A percentile compares a stretch with the other conserved stretches of the same genome.
Evolutionary conservation across 2,329 filamentous ascomycete species (phyloP).

Genomic region (Dactylellina leptospora): DNA sequence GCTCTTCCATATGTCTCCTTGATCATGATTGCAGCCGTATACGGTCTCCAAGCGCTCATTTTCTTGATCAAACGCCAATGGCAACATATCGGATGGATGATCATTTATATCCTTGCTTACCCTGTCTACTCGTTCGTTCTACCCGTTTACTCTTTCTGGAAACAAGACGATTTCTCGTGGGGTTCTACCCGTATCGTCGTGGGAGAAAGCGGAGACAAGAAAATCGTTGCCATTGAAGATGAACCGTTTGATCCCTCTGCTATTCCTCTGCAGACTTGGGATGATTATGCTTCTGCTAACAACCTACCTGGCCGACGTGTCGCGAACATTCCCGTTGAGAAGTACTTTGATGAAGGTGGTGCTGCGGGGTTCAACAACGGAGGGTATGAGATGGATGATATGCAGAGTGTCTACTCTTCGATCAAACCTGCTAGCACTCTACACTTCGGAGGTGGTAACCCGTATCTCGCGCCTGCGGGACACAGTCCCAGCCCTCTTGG

Average conservation of each 20-base stretch:
- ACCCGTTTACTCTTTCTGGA: conserved; percentile 98
- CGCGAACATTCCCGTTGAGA: conserved; percentile 68
- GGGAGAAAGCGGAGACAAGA: conserved; percentile 88
- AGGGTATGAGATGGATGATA: conserved; percentile 94
- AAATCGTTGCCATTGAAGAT: conserved; percentile 83
- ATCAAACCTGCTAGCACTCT: conserved; percentile 86
- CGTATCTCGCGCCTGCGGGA: conserved; percentile 79
- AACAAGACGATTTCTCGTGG: conserved; percentile 98
- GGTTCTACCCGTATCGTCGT: conserved; percentile 98
- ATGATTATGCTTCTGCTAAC: conserved; percentile 89
- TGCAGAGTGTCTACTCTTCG: conserved; percentile 94
- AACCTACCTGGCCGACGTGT: conserved; percentile 91
- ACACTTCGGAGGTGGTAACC: conserved; percentile 66
- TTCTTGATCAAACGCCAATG: conserved; percentile 97
- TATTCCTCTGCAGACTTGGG: conserved; percentile 95
- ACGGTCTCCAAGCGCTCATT: conserved; percentile 93
- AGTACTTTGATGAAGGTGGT: conserved; percentile 75
- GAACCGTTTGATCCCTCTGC: conserved; percentile 91
- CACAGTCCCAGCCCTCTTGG: conserved; percentile 76
- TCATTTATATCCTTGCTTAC: conserved; percentile 96
- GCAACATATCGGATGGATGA: conserved; percentile 99
- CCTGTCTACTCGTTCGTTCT: conserved; percentile 91
- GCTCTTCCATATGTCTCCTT: conserved; percentile 88
- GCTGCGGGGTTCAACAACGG: conserved; percentile 14
- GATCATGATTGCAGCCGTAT: conserved; percentile 86